Conservation (phyloP, 805 yeast genomes). For the Tanozyma kutaoensis region DNA sequence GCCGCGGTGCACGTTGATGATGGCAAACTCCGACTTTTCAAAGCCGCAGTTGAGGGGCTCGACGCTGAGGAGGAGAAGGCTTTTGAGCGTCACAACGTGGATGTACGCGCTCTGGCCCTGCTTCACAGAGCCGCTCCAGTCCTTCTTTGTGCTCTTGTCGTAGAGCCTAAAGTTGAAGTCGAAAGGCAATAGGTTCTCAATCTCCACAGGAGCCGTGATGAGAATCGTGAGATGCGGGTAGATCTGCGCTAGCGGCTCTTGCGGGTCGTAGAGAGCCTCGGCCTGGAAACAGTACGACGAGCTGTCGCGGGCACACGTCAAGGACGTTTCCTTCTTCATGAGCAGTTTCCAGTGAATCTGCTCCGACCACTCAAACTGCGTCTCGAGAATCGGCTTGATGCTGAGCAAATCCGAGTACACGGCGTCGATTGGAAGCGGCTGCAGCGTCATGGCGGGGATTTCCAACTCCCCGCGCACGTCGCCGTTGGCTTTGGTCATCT, state of each 20-base stretch:
- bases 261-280: constrained; percentile 45
- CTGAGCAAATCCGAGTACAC: constrained; percentile 47
- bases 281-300: constrained; percentile 58
- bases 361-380: constrained; percentile 56
- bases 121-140: constrained; percentile 48
- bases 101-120: constrained; percentile 61
- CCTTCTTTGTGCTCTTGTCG: constrained; percentile 58
- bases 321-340: constrained; percentile 32
- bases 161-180: constrained; percentile 65
- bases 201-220: constrained; percentile 73
- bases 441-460: constrained; percentile 41
- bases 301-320: constrained; percentile 43
- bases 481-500: constrained; percentile 22
- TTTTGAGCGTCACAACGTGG: constrained; percentile 67
- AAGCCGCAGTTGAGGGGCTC: constrained; percentile 51
- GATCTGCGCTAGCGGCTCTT: constrained; percentile 59
- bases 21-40: constrained; percentile 57
- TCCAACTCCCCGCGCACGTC: constrained; percentile 9
- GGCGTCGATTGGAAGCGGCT: constrained; percentile 62
- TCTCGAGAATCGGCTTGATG: constrained; percentile 48
- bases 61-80: constrained; percentile 59
- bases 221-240: constrained; percentile 78
- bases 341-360: constrained; percentile 54
- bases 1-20: constrained; percentile 45
- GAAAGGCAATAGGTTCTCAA: constrained; percentile 76